Conservation (phyloP, 1,284 basidiomycete genomes). For the Apiotrichum veenhuisii region DNA sequence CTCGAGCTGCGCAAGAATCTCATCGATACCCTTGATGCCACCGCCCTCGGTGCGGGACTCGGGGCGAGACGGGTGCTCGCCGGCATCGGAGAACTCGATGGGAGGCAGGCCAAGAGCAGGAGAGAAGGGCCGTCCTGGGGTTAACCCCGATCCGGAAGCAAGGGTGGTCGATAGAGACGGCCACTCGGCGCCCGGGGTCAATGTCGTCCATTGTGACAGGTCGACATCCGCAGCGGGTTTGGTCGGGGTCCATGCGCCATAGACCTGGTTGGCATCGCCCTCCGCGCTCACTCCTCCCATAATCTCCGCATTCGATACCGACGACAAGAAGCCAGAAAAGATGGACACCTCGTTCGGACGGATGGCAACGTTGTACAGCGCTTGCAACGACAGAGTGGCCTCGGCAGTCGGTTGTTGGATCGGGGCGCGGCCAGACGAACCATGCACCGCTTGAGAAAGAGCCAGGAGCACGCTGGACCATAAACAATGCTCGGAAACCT, state of each 20-base stretch:
- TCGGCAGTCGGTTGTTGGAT: conserved; percentile 24
- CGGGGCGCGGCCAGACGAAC: background rate
- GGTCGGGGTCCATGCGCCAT: conserved; percentile 39
- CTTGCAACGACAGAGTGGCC: conserved; percentile 33
- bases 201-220: conserved; percentile 38
- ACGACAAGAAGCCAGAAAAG: conserved; percentile 38
- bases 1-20: conserved; percentile 41
- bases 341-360: conserved; percentile 38
- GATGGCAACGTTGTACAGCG: conserved; percentile 40
- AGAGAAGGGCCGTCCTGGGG: conserved; percentile 17
- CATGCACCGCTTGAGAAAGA: conserved; percentile 20
- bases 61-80: conserved; percentile 6
- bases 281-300: conserved; percentile 4
- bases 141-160: conserved; percentile 18
- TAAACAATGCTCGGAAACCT: conserved; percentile 36
- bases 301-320: conserved; percentile 17
- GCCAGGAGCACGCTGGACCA: conserved; percentile 42
- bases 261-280: conserved; percentile 19
- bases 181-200: conserved; percentile 40
- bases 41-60: conserved; percentile 8
- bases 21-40: conserved; percentile 29
- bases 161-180: conserved; percentile 18
- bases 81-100: conserved; percentile 12
- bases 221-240: conserved; percentile 27
- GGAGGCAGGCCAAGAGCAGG: conserved; percentile 16